phyloP scores from a whole-genome alignment of 306 rosid species.

The Spatholobus suberectus region DNA sequence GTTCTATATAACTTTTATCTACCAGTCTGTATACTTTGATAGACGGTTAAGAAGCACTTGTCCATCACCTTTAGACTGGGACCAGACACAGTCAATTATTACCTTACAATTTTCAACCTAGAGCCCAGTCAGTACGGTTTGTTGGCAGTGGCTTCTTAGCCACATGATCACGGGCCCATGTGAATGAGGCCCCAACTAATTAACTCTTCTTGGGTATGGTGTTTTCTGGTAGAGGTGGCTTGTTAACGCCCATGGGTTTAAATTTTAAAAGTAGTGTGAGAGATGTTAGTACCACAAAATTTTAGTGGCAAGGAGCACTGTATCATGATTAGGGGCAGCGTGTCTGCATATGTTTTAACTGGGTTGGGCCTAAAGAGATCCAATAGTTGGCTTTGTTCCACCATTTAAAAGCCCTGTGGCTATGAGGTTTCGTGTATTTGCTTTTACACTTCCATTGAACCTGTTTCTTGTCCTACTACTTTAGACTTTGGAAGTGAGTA shows the following conservation, averaged over 20 bases:
- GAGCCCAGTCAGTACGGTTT: neutral
- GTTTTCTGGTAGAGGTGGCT: slow-evolving; percentile 12
- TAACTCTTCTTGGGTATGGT: neutral
- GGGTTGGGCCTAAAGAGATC: slow-evolving; percentile 42
- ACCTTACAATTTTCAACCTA: neutral
- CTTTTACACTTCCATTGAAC: neutral
- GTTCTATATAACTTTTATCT: neutral
- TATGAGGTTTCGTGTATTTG: neutral
- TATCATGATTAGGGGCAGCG: neutral
- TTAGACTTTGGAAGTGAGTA: neutral
- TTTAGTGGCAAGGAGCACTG: slow-evolving; percentile 22
- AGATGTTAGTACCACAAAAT: slow-evolving; percentile 32
- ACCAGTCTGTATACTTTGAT: neutral
- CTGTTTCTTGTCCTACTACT: neutral
- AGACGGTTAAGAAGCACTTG: neutral
- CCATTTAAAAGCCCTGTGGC: neutral
- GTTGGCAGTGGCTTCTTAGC: neutral
- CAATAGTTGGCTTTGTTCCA: neutral
- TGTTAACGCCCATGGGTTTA: slow-evolving; percentile 30
- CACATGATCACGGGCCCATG: neutral
- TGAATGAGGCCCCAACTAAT: neutral
- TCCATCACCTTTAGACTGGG: neutral
- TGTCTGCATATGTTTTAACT: neutral
- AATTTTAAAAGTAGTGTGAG: neutral
- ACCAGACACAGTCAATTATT: slow-evolving; percentile 1